These are phyloP conservation scores for Penicillium occitanis DNA, from an alignment of 2,329 filamentous ascomycete species.

Conservation along the genomic window DNA sequence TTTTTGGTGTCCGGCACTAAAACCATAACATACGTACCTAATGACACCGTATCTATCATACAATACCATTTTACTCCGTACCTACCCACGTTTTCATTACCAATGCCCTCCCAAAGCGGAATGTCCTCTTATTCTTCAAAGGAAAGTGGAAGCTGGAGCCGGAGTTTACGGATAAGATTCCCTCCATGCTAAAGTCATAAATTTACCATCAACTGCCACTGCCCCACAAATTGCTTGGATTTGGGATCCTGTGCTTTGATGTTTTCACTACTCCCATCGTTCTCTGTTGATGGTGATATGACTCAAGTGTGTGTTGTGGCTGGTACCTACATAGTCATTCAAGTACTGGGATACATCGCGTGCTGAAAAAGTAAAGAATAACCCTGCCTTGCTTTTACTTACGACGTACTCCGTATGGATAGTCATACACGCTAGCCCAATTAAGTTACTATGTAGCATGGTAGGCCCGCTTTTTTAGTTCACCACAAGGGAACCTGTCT, in stretches of 20 bases:
- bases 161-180: slow-evolving; percentile 4
- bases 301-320: not conserved
- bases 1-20: slow-evolving; percentile 5
- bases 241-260: not conserved
- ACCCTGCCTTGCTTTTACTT: slow-evolving; percentile 8
- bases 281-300: not conserved
- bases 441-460: not conserved
- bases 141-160: slow-evolving; percentile 1
- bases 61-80: not conserved
- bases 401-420: slow-evolving; percentile 4
- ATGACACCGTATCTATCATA: not conserved
- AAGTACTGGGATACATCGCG: not conserved
- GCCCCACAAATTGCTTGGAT: not conserved
- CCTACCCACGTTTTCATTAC: slow-evolving; percentile 1
- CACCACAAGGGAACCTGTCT: not conserved
- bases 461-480: not conserved
- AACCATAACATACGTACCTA: not conserved
- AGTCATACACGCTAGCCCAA: not conserved
- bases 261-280: not conserved
- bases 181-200: not conserved
- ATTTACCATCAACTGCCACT: not conserved
- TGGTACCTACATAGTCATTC: not conserved
- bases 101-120: slow-evolving; percentile 2
- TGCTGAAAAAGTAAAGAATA: slow-evolving; percentile 4
- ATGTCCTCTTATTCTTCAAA: slow-evolving; percentile 4